Conservation (phyloP, 345 rosid species). For the Melastoma malabathricum region DNA sequence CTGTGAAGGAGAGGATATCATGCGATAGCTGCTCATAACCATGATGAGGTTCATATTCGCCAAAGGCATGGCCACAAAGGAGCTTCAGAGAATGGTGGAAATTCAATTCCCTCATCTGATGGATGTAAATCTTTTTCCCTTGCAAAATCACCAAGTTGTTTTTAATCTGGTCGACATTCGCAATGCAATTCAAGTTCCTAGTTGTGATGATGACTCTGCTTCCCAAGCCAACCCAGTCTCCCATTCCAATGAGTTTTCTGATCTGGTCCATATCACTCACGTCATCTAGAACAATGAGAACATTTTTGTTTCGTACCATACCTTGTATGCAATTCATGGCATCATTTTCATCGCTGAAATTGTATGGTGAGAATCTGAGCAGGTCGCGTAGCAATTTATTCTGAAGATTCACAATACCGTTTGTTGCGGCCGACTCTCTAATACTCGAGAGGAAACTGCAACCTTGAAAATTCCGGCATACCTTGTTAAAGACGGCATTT, state of each 20-base stretch:
- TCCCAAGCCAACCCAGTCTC: background rate
- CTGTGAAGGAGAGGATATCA: background rate
- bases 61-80: conserved; percentile 9
- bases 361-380: background rate
- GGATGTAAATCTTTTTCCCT: accelerated
- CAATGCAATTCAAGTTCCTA: background rate
- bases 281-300: conserved; percentile 3
- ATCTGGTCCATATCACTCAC: background rate
- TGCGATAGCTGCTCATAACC: background rate
- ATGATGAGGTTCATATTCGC: background rate
- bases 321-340: background rate
- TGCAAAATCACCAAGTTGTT: background rate
- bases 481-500: background rate
- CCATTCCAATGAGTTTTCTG: background rate
- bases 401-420: background rate
- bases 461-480: conserved; percentile 6
- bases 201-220: conserved; percentile 12
- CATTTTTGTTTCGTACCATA: background rate
- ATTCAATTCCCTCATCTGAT: background rate
- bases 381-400: conserved; percentile 3
- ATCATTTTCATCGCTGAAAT: background rate
- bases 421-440: background rate
- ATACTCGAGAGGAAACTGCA: conserved; percentile 18
- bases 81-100: background rate
- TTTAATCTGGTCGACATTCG: too few species aligned